Conservation (phyloP, 768 basidiomycete genomes). For the Leccinellum albellum region DNA sequence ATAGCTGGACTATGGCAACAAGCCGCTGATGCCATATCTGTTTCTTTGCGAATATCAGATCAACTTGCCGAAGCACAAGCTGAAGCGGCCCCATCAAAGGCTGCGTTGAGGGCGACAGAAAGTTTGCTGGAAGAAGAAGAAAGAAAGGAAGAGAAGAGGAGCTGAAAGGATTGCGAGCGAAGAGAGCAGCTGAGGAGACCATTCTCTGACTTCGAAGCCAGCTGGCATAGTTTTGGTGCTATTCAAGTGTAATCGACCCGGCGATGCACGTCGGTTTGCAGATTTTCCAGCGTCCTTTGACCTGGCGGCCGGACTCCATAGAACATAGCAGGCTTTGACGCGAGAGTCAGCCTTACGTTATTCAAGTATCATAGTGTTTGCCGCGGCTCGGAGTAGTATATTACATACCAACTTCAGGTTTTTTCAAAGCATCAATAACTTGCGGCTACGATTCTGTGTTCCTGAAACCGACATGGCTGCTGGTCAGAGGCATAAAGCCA, state of each 20-base stretch:
- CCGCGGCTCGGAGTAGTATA: not conserved
- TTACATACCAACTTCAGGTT: not conserved
- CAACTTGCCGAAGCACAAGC: constrained; percentile 64
- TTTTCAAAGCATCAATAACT: not conserved
- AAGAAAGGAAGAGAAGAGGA: constrained; percentile 51
- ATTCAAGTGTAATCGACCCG: not conserved
- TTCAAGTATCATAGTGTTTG: not conserved
- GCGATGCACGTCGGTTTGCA: not conserved
- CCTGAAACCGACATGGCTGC: constrained; percentile 13
- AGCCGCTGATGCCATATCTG: constrained; percentile 65
- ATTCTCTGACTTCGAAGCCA: constrained; percentile 35
- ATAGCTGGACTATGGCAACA: constrained; percentile 60
- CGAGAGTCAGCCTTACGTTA: not conserved
- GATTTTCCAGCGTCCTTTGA: not conserved
- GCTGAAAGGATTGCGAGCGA: constrained; percentile 52
- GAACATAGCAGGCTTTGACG: not conserved
- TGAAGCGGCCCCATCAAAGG: constrained; percentile 53
- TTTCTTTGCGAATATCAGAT: constrained; percentile 62
- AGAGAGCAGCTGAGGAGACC: constrained; percentile 52
- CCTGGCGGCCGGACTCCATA: not conserved
- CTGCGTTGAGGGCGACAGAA: constrained; percentile 53
- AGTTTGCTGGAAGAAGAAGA: constrained; percentile 58
- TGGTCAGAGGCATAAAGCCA: constrained; percentile 42
- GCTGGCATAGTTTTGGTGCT: constrained; percentile 1
- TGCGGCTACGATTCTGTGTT: not conserved